Conservation (phyloP, 2,329 filamentous ascomycete species). For the Aureobasidium sp. region DNA sequence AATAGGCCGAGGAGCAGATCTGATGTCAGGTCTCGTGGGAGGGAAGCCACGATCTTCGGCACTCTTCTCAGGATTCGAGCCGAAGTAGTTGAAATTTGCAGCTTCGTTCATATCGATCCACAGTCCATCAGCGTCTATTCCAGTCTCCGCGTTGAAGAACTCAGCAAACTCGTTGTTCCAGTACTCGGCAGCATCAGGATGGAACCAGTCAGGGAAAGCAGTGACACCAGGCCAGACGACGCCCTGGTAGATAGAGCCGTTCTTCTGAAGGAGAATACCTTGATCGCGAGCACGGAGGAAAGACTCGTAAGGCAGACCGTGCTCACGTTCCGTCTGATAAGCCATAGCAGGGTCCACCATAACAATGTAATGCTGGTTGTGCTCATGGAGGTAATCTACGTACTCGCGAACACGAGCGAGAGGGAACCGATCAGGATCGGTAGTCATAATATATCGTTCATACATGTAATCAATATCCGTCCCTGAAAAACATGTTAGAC, state of each 20-base stretch:
- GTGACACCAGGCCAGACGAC: slow-evolving; percentile 66
- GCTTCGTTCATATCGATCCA: slow-evolving; percentile 63
- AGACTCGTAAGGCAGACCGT: not conserved
- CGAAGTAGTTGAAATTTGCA: slow-evolving; percentile 43
- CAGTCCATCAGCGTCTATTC: slow-evolving; percentile 66
- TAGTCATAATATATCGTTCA: slow-evolving; percentile 50
- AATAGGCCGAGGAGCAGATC: slow-evolving; percentile 51
- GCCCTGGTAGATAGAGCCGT: slow-evolving; percentile 49
- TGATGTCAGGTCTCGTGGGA: slow-evolving; percentile 53
- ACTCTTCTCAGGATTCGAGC: slow-evolving; percentile 27
- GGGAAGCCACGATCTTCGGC: slow-evolving; percentile 40
- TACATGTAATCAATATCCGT: slow-evolving; percentile 23
- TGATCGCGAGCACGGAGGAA: slow-evolving; percentile 17
- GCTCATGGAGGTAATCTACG: slow-evolving; percentile 46
- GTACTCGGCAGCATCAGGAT: slow-evolving; percentile 52
- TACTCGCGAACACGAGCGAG: slow-evolving; percentile 54
- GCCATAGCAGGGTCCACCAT: slow-evolving; percentile 66
- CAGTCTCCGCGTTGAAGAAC: slow-evolving; percentile 56
- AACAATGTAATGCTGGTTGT: slow-evolving; percentile 35
- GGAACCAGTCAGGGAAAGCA: slow-evolving; percentile 58
- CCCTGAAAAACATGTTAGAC: too few species aligned
- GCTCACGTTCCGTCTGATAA: slow-evolving; percentile 18
- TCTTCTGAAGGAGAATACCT: slow-evolving; percentile 47
- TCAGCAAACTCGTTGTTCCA: slow-evolving; percentile 59
- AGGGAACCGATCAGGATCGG: slow-evolving; percentile 57